Base-by-base conservation (phyloP, 331 rosid genomes). In the Malus hybrid region DNA sequence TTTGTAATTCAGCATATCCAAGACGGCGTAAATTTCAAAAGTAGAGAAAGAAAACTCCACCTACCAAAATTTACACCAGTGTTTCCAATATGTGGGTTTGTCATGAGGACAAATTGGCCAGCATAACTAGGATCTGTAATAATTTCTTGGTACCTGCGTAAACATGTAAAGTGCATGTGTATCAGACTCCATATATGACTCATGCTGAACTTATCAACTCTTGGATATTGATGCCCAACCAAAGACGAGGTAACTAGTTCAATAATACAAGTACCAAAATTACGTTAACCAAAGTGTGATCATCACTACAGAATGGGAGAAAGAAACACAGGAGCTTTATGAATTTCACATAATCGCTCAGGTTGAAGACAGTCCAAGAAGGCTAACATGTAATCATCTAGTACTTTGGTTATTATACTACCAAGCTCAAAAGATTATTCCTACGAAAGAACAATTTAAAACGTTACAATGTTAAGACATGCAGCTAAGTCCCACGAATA, bases 51-150 rank as follows among this genome's bases (percentile, higher is more conserved):
- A 70, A 78, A 79, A 44, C 55, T 24, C 76, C 20, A 75, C 91
- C 31, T 64, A 88, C 99, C 96, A 57, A 90, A 90, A 87, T 94
- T 94, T 54, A 94, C 77, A 78, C 99, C 96, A 69, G 99, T 90
- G 64, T 94, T 92, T 80, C 99, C 99, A 57, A 94, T 94, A 20
- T 92, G 99, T 0, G 97, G 97, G 81, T 87, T 94, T 67, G 99
- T 90, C 97, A 94, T 94, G n/a, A 90, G 79, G 63, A 94, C 97
- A 84, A 92, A 92, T 79, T 94, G 97, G 5, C 97, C 99, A 76
- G 97, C 93, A 80, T 94, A 94, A 76, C 97, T 94, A 56, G 97
- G 99, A 82, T 94, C 97, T 0, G 99, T 94, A 62, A 94, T 81
- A 80, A 94, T 94, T 77, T 94, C 99, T 78, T 94, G 99, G 84